phyloP scores from a whole-genome alignment of 2,329 filamentous ascomycete species.

The Penicillium sp. region DNA sequence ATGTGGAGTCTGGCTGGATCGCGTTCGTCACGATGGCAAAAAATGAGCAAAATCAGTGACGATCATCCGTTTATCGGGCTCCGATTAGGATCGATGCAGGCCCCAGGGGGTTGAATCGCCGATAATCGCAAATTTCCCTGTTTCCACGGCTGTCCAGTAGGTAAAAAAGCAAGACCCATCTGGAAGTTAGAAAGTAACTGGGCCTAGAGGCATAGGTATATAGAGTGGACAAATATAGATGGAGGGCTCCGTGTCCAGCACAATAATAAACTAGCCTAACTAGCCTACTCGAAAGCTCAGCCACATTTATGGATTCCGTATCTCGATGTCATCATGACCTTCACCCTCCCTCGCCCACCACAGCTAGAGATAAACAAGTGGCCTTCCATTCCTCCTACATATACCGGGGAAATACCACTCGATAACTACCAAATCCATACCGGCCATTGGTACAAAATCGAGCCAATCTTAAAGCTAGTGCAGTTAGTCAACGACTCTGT shows the following conservation, averaged over 20 bases:
- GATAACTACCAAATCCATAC: background rate
- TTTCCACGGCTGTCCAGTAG: background rate
- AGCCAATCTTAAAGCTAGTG: background rate
- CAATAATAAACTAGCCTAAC: background rate
- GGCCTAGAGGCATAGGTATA: background rate
- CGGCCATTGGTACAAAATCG: background rate
- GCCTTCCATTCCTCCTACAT: background rate
- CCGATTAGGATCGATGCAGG: background rate
- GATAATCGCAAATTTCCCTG: background rate
- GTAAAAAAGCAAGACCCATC: no score
- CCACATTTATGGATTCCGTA: constrained; percentile 6
- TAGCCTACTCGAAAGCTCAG: background rate
- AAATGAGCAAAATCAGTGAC: background rate
- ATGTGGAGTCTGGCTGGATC: constrained; percentile 1
- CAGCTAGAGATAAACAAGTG: constrained; percentile 1
- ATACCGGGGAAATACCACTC: background rate
- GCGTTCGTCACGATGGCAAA: constrained; percentile 6
- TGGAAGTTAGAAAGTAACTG: background rate
- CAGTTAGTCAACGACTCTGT: background rate
- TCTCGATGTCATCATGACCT: constrained; percentile 17
- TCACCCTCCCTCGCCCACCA: constrained; percentile 1
- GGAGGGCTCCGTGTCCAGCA: background rate
- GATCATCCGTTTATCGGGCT: constrained; percentile 3
- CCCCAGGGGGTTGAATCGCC: background rate
- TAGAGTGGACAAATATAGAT: no score